A percentile compares a stretch with the other conserved stretches of the same genome.
These are phyloP conservation scores for Phytopythium sindhum DNA, from an alignment of 352 stramenopile genomes.

Conservation along the genomic window DNA sequence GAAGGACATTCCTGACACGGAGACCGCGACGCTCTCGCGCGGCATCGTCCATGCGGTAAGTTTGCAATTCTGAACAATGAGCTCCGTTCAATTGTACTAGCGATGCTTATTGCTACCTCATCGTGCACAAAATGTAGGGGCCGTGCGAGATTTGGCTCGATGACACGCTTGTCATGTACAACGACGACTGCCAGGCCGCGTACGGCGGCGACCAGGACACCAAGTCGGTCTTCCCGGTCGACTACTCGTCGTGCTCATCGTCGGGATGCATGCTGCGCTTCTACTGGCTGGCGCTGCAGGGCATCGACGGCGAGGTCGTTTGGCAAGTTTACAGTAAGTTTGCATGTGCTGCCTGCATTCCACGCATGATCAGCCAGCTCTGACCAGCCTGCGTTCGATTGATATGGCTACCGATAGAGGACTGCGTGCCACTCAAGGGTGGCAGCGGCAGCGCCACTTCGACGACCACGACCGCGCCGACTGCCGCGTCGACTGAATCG, in stretches of 20 bases:
- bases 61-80: not conserved
- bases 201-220: slow-evolving; percentile 23
- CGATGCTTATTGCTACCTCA: not conserved
- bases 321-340: slow-evolving; percentile 37
- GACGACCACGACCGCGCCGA: slow-evolving; percentile 16
- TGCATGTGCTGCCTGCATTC: not conserved
- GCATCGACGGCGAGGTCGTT: slow-evolving; percentile 19
- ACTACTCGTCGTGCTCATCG: slow-evolving; percentile 33
- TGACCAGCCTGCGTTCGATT: not conserved
- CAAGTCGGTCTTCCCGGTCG: slow-evolving; percentile 29
- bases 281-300: slow-evolving; percentile 36
- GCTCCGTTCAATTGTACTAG: not conserved
- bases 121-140: not conserved
- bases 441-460: slow-evolving; percentile 13
- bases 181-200: slow-evolving; percentile 29
- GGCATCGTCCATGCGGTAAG: slow-evolving; percentile 22
- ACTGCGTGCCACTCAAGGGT: slow-evolving; percentile 28
- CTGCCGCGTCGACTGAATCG: slow-evolving; percentile 4
- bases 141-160: slow-evolving; percentile 36
- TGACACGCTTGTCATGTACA: slow-evolving; percentile 26
- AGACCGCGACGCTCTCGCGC: slow-evolving; percentile 27
- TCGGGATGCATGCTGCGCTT: slow-evolving; percentile 33
- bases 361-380: not conserved
- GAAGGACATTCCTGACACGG: slow-evolving; percentile 24
- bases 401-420: slow-evolving; percentile 8